Evolutionary conservation across 1,139 yeast genomes (phyloP).

Genomic region (Candida neerlandica): DNA sequence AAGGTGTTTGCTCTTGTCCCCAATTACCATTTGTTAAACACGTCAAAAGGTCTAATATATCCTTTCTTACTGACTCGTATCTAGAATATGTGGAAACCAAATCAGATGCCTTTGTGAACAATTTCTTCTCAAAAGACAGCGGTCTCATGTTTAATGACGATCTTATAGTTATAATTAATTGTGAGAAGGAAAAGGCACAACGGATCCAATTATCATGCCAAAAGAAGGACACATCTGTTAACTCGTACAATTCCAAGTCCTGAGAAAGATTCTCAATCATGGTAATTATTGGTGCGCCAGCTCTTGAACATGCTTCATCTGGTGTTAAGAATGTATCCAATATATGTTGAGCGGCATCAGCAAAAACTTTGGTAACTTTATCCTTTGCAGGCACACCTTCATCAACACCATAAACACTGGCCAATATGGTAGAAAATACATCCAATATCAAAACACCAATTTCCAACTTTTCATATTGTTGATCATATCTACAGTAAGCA

Average conservation of each 20-base stretch:
- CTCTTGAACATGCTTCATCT: slow-evolving; percentile 50
- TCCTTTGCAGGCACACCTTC: slow-evolving; percentile 37
- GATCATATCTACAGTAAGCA: slow-evolving; percentile 65
- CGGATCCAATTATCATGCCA: slow-evolving; percentile 49
- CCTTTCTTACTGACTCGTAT: slow-evolving; percentile 49
- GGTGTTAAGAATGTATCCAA: slow-evolving; percentile 59
- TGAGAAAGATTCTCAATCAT: slow-evolving; percentile 52
- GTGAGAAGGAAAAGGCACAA: slow-evolving; percentile 43
- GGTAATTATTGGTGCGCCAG: slow-evolving; percentile 57
- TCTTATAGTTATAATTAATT: slow-evolving; percentile 55
- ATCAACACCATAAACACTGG: slow-evolving; percentile 60
- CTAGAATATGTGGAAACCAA: slow-evolving; percentile 63
- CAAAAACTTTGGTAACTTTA: slow-evolving; percentile 53
- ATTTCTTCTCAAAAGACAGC: slow-evolving; percentile 63
- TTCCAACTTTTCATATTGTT: slow-evolving; percentile 58
- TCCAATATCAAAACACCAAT: slow-evolving; percentile 61
- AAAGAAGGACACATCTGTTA: slow-evolving; percentile 44
- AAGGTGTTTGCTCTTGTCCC: slow-evolving; percentile 62
- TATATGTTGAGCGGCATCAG: slow-evolving; percentile 52
- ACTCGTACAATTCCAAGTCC: slow-evolving; percentile 38
- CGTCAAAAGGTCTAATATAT: slow-evolving; percentile 60
- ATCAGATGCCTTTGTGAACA: slow-evolving; percentile 58
- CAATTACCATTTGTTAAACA: slow-evolving; percentile 64
- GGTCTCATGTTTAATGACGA: slow-evolving; percentile 50
- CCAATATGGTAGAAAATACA: slow-evolving; percentile 58